Evolutionary conservation across 306 rosid genomes (phyloP), one percentile per base, ranked within the genome.

Genomic region (Quercus berberidifolia): DNA sequence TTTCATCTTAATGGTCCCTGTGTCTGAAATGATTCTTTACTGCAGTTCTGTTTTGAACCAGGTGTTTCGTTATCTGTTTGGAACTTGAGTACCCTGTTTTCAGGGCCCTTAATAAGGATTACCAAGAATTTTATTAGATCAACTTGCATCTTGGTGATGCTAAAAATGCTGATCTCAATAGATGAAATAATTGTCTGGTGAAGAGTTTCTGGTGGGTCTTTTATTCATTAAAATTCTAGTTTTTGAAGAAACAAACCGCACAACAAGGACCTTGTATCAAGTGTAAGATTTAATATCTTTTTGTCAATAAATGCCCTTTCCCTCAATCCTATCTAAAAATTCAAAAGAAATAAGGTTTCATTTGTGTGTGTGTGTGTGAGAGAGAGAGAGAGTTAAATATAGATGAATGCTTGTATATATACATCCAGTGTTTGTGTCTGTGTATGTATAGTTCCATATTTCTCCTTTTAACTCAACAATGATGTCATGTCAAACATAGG

Each of bases 81-180:
- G 78, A 82, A 82, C 76, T 74, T 87, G 71, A 85, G 84, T 76
- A 58, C 64, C 81, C 30, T 87, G 75, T 75, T 82, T 77, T 51
- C 76, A 33, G 85, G 84, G 84, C 76, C 84, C 73, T 81, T 73
- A 75, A 69, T 83, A 74, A 63, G 75, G 21, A 30, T 76, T 74
- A 31, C 75, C 73, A 71, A 79, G 74, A 79, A 57, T 79, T 82
- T 76, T 84, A 74, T 86, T 73, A 74, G 79, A 77, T 77, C 79
- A 75, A 64, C 85, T 70, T 21, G 31, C 78, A 74, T 81, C 79
- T 77, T 43, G 79, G 77, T 82, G 79, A 74, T 79, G 79, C 55
- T 83, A 83, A 73, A 79, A 75, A 35, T 77, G 30, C 80, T 52
- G 64, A 77, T 76, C 74, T 76, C 76, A 80, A 58, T 76, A 28